Evolutionary conservation across 2,329 filamentous ascomycete genomes (phyloP), one percentile per base, ranked within the genome.

Genomic region (Xylaria hypoxylon): DNA sequence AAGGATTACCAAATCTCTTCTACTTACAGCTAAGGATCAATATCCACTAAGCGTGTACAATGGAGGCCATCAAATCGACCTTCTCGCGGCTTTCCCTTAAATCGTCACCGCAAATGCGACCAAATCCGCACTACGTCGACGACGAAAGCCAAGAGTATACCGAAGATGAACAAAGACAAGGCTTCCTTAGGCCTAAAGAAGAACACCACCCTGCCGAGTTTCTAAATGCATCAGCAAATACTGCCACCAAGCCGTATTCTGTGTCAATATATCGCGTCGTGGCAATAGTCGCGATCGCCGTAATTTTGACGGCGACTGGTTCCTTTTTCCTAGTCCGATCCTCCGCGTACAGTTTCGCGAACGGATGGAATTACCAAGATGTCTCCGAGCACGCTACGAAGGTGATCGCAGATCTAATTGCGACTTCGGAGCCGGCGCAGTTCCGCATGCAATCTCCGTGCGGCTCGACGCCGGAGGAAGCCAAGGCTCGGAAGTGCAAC

Each of bases 401-500:
- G 22, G 51, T 50, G 4, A 22, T 62, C 6, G 22, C 51, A 5
- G 45, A 38, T 33, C 42, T 62, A 13, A 50, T 62, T 19, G 17
- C 19, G 52, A 28, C 42, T 40, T 38, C 60, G 11, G 44, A 57
- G 33, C 60, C 52, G 33, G 42, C 60, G n/a, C 10, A 59, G 24
- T 59, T 59, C 17, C 42, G 42, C 17, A 72, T 10, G 42, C 76
- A 73, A n/a, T 59, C 38, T 48, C 66, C 55, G 24, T 74, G 64
- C 65, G 73, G 70, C 38, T 62, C 59, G 15, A 61, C 71, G 31
- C 56, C 73, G 0, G 51, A 57, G 4, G 67, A 73, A 64, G 74
- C 75, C 10, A 47, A 35, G 5, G 57, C 64, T 28, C 56, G 48
- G 4, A 70, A 70, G 19, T 77, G 74, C 64, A 52, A 66, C 22